phyloP scores from a whole-genome alignment of 2,329 filamentous ascomycete genomes.

The Ascochyta clinopodiicola region DNA sequence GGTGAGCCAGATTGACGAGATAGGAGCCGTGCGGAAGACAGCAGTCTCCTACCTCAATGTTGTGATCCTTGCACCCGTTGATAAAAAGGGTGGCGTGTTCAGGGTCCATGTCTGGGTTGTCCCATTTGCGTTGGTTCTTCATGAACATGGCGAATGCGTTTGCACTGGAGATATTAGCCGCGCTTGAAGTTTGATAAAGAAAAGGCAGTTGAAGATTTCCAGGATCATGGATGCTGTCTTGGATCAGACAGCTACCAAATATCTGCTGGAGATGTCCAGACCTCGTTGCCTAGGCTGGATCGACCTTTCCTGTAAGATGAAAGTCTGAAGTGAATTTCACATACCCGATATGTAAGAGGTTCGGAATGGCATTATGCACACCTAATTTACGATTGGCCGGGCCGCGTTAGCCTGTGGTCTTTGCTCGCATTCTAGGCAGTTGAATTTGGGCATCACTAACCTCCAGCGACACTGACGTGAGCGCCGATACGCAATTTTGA shows the following conservation, averaged over 20 bases:
- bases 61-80: constrained; percentile 69
- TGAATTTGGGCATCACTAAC: constrained; percentile 54
- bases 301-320: no score
- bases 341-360: constrained; percentile 75
- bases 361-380: constrained; percentile 85
- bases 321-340: constrained; percentile 3
- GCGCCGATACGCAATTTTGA: constrained; percentile 88
- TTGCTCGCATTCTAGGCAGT: no score
- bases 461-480: constrained; percentile 89
- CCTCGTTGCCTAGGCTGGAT: no score
- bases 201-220: not conserved
- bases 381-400: constrained; percentile 58
- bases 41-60: constrained; percentile 76
- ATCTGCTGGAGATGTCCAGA: no score
- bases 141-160: constrained; percentile 95
- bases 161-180: constrained; percentile 59
- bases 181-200: no score
- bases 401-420: constrained; percentile 26
- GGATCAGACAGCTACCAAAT: no score
- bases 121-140: constrained; percentile 96
- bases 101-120: constrained; percentile 75
- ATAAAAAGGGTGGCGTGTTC: constrained; percentile 74
- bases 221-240: no score
- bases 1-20: constrained; percentile 91
- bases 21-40: constrained; percentile 93